These are phyloP conservation scores for Aspergillus sp. DNA, from an alignment of 2,329 filamentous ascomycete species.

Conservation along the genomic window DNA sequence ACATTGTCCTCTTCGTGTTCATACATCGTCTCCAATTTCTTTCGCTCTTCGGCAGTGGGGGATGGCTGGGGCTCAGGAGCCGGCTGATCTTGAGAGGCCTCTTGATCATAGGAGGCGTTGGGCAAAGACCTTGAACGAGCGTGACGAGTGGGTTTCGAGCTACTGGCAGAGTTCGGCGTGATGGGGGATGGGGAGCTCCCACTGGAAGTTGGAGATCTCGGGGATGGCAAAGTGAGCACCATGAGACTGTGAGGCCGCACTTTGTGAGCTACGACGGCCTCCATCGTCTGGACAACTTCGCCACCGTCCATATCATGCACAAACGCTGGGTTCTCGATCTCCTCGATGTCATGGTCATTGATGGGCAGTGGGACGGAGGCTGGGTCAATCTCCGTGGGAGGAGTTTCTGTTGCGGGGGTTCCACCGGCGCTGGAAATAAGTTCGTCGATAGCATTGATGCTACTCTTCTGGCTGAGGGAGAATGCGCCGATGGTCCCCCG, in stretches of 20 bases:
- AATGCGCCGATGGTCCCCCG: constrained; percentile 23
- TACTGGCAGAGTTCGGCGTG: constrained; percentile 15
- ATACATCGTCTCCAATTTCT: constrained; percentile 38
- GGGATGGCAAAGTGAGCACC: constrained; percentile 35
- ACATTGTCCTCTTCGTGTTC: constrained; percentile 32
- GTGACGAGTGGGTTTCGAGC: constrained; percentile 28
- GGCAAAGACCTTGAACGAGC: constrained; percentile 53
- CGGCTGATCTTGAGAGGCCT: constrained; percentile 13
- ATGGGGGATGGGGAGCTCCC: constrained; percentile 26
- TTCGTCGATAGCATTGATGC: constrained; percentile 36
- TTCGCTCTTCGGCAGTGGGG: constrained; percentile 27
- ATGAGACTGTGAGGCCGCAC: constrained; percentile 44
- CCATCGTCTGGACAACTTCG: constrained; percentile 33
- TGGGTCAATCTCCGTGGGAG: constrained; percentile 29
- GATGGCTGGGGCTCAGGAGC: constrained; percentile 18
- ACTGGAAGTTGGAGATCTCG: constrained; percentile 26
- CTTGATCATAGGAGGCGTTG: constrained; percentile 30
- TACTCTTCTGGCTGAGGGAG: constrained; percentile 37
- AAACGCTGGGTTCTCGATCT: constrained; percentile 77
- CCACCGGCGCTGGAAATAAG: constrained; percentile 10
- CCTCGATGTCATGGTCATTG: constrained; percentile 49
- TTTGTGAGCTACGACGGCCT: constrained; percentile 39
- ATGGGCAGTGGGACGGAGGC: constrained; percentile 31
- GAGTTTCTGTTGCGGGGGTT: constrained; percentile 15
- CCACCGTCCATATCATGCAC: constrained; percentile 62